A percentile compares a stretch with the other conserved stretches of the same genome.
phyloP scores from a whole-genome alignment of 495 filamentous ascomycete species.

The Aspergillus steynii region DNA sequence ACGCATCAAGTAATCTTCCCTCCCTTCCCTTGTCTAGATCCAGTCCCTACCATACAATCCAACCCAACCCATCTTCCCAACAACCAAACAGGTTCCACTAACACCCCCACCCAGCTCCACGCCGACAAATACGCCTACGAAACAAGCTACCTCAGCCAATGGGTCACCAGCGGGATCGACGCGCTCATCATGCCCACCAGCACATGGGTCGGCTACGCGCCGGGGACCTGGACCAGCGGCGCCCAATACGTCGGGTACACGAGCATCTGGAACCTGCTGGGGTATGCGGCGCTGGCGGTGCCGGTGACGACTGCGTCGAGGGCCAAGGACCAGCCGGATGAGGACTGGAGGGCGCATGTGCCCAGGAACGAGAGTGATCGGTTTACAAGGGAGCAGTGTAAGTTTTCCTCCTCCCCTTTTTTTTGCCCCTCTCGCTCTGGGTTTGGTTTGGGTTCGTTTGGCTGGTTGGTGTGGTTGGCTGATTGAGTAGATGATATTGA shows the following conservation, averaged over 20 bases:
- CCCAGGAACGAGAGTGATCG: slow-evolving; percentile 42
- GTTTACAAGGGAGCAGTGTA: slow-evolving; percentile 48
- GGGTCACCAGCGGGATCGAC: slow-evolving; percentile 61
- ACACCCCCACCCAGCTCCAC: slow-evolving; percentile 26
- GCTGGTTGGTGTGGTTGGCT: neutral
- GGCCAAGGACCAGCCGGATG: slow-evolving; percentile 30
- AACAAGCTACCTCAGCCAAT: slow-evolving; percentile 43
- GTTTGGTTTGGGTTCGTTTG: neutral
- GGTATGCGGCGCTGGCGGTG: slow-evolving; percentile 61
- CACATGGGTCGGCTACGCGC: slow-evolving; percentile 53
- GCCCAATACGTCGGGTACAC: slow-evolving; percentile 64
- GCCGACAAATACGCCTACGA: slow-evolving; percentile 37
- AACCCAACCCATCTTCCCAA: neutral
- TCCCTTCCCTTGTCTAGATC: neutral
- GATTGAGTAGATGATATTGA: slow-evolving; percentile 40
- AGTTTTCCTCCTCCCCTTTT: slow-evolving; percentile 13
- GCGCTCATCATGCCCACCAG: slow-evolving; percentile 63
- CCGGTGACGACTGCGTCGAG: slow-evolving; percentile 50
- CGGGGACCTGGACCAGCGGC: slow-evolving; percentile 50
- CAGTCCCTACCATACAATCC: no score
- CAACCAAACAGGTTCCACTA: neutral
- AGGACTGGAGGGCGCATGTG: slow-evolving; percentile 34
- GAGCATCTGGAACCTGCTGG: slow-evolving; percentile 65
- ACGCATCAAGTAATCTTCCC: slow-evolving; percentile 29
- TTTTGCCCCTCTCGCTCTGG: neutral